phyloP scores from a whole-genome alignment of 1,284 basidiomycete species.

The Tranzscheliella williamsii region DNA sequence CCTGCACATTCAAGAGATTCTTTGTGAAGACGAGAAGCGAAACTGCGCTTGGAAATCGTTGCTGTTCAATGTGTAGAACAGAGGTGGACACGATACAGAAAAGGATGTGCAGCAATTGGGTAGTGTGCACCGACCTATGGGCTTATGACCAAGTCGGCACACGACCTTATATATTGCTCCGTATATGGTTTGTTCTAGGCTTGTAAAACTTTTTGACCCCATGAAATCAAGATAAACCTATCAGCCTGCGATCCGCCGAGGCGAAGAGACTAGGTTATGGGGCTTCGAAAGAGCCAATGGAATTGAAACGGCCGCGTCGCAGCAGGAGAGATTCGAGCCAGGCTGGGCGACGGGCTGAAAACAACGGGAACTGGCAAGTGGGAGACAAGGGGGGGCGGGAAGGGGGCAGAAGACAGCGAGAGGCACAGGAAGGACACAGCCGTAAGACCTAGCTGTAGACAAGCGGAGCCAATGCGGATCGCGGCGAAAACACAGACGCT shows the following conservation, averaged over 20 bases:
- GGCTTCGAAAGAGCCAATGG: slow-evolving; percentile 41
- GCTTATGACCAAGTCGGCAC: slow-evolving; percentile 16
- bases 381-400: background rate
- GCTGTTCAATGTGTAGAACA: background rate
- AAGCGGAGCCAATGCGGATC: too few species aligned
- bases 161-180: slow-evolving; percentile 41
- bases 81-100: background rate
- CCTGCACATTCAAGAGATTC: background rate
- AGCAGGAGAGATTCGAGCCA: too few species aligned
- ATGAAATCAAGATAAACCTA: slow-evolving; percentile 25
- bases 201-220: slow-evolving; percentile 49
- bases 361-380: too few species aligned
- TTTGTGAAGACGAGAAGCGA: background rate
- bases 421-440: too few species aligned
- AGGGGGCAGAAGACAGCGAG: background rate
- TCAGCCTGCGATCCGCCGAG: slow-evolving; percentile 23
- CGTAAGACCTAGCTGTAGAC: too few species aligned
- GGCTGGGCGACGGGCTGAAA: too few species aligned
- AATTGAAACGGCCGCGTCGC: too few species aligned
- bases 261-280: slow-evolving; percentile 25
- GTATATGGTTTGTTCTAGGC: slow-evolving; percentile 17
- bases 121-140: slow-evolving; percentile 40
- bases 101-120: slow-evolving; percentile 37
- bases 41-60: background rate
- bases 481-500: too few species aligned